Percentiles rank a stretch among this genome's conserved stretches.
Conservation (phyloP, 2,329 filamentous ascomycete species). For the Domatiomyces catenatus region DNA sequence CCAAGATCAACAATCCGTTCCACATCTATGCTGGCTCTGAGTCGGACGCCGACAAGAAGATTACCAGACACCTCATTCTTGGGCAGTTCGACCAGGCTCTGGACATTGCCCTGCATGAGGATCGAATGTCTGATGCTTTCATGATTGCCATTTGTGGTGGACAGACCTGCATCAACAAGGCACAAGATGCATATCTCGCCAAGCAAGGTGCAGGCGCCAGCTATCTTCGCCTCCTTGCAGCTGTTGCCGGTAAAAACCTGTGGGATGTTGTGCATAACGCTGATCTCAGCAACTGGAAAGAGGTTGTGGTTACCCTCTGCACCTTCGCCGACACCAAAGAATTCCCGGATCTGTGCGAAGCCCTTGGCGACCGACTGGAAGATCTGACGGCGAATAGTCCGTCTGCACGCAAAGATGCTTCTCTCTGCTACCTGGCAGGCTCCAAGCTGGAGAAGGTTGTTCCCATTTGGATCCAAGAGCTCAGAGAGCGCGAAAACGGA, state of each 20-base stretch:
- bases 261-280: conserved; percentile 98
- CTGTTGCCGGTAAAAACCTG: conserved; percentile 87
- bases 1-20: conserved; percentile 90
- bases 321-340: conserved; percentile 85
- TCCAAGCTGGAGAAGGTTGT: conserved; percentile 97
- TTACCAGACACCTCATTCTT: conserved; percentile 76
- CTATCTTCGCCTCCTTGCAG: conserved; percentile 78
- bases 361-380: conserved; percentile 76
- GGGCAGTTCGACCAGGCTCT: conserved; percentile 84
- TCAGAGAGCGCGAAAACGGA: conserved; percentile 67
- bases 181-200: conserved; percentile 77
- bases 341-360: conserved; percentile 89
- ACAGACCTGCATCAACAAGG: conserved; percentile 83
- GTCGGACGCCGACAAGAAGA: conserved; percentile 64
- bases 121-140: conserved; percentile 87
- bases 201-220: conserved; percentile 71
- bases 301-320: conserved; percentile 88
- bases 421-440: conserved; percentile 89
- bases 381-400: conserved; percentile 47
- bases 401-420: conserved; percentile 62
- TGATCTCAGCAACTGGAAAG: conserved; percentile 85
- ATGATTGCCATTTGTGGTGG: conserved; percentile 96
- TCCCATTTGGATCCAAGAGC: conserved; percentile 78
- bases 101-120: conserved; percentile 73
- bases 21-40: conserved; percentile 74